These are phyloP conservation scores for Vanrija sp. DNA, from an alignment of 1,284 basidiomycete species.

Conservation along the genomic window DNA sequence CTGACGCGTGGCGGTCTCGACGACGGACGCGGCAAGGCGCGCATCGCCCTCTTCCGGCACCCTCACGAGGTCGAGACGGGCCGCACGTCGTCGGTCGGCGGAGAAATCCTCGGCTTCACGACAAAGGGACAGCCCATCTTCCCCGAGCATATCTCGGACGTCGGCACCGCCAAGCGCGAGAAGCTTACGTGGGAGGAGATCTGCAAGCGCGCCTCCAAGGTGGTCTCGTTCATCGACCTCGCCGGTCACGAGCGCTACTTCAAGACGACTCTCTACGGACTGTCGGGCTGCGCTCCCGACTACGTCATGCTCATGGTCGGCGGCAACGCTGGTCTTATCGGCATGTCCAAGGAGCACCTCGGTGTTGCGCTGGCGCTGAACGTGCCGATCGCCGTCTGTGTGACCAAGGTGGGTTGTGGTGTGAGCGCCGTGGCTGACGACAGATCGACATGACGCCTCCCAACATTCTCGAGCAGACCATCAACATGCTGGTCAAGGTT, in stretches of 20 bases:
- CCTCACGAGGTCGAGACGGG: conserved; percentile 98
- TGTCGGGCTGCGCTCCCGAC: conserved; percentile 90
- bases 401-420: conserved; percentile 69
- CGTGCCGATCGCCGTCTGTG: conserved; percentile 88
- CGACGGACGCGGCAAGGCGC: conserved; percentile 89
- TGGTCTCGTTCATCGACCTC: conserved; percentile 90
- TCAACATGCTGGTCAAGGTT: conserved; percentile 90
- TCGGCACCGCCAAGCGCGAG: conserved; percentile 61
- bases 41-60: conserved; percentile 89
- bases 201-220: conserved; percentile 83
- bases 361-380: conserved; percentile 90
- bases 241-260: conserved; percentile 78
- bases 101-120: conserved; percentile 90
- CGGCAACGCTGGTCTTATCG: conserved; percentile 88
- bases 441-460: conserved; percentile 96
- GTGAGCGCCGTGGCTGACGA: conserved; percentile 5
- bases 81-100: conserved; percentile 88
- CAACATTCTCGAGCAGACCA: conserved; percentile 81
- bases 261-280: conserved; percentile 88
- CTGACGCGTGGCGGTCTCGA: conserved; percentile 71
- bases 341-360: conserved; percentile 96
- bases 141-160: conserved; percentile 60
- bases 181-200: conserved; percentile 95
- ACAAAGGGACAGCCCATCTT: conserved; percentile 70
- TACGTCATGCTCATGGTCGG: conserved; percentile 96